Evolutionary conservation across 192 early-diverging fungal species (phyloP).

Genomic region (Backusella morwellensis): DNA sequence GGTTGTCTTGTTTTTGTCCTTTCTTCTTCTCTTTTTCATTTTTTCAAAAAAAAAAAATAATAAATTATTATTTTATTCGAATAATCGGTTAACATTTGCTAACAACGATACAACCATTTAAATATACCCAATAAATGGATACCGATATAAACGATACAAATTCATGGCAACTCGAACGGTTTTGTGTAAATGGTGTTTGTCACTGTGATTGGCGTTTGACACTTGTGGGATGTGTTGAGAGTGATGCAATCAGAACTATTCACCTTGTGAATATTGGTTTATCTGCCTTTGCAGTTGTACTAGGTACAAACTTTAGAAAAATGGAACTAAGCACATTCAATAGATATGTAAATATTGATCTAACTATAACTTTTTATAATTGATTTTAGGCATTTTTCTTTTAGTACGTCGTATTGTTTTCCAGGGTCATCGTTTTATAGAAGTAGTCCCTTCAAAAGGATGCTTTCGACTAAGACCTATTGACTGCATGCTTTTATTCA

Average conservation of each 20-base stretch:
- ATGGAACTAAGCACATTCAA: background rate
- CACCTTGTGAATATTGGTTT: conserved; percentile 20
- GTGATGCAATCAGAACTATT: conserved; percentile 9
- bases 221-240: conserved; percentile 15
- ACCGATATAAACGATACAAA: background rate
- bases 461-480: conserved; percentile 28
- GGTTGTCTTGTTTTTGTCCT: background rate
- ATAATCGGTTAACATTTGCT: background rate
- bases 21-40: background rate
- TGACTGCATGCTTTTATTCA: conserved; percentile 20
- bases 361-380: background rate
- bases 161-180: background rate
- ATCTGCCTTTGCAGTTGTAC: conserved; percentile 11
- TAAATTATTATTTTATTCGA: background rate
- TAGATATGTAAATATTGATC: background rate
- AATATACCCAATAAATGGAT: background rate
- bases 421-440: conserved; percentile 24
- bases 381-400: conserved; percentile 10
- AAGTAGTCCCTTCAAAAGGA: background rate
- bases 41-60: background rate
- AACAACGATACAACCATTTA: background rate
- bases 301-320: conserved; percentile 16
- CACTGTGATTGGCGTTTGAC: conserved; percentile 25
- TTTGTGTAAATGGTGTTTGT: conserved; percentile 13
- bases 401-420: conserved; percentile 11